Evolutionary conservation across 1,284 basidiomycete genomes (phyloP), one percentile per base, ranked within the genome.

Genomic region (Cutaneotrichosporon sp.): DNA sequence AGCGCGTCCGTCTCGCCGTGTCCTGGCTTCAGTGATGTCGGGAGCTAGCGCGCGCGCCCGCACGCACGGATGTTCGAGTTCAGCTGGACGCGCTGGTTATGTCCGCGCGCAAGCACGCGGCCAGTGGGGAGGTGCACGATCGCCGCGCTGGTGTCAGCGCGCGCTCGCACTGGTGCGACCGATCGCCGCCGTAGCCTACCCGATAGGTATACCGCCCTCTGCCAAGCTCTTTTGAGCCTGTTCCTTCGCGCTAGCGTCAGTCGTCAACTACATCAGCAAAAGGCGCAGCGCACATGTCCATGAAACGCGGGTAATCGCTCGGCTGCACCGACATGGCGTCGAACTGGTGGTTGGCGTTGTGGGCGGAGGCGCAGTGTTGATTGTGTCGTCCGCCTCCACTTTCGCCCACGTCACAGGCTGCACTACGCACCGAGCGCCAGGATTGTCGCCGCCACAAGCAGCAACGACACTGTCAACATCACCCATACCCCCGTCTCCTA

Each of bases 201-300:
- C 68, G 52, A 69, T 69, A 2, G 68, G 68, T n/a, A 69, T 63
- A n/a, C 68, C 68, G 20, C 68, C 68, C 41, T 64, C 64, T 1
- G 40, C 26, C 8, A 60, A 52, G 13, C 54, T 55, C 52, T 67
- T 66, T 33, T 54, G 51, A 10, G 66, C 66, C 52, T 67, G 62
- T 21, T 59, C 59, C 35, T 66, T 50, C 5, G 68, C 68, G 15
- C 63, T 66, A 47, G 15, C 4, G 51, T 50, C 23, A 49, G 41
- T 30, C 20, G 2, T 9, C 22, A 7, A 30, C 26, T 10, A 23
- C 22, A 23, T 20, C 26, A 10, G 26, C 26, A 10, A 10, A 30
- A 10, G 26, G 15, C 8, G 13, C 5, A n/a, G 18, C 62, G 45
- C 22, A 66, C 64, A 62, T 46, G 43, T 54, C 49, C 65, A 66